Base-by-base conservation (phyloP, 768 basidiomycete species). In the Pisolithus albus region DNA sequence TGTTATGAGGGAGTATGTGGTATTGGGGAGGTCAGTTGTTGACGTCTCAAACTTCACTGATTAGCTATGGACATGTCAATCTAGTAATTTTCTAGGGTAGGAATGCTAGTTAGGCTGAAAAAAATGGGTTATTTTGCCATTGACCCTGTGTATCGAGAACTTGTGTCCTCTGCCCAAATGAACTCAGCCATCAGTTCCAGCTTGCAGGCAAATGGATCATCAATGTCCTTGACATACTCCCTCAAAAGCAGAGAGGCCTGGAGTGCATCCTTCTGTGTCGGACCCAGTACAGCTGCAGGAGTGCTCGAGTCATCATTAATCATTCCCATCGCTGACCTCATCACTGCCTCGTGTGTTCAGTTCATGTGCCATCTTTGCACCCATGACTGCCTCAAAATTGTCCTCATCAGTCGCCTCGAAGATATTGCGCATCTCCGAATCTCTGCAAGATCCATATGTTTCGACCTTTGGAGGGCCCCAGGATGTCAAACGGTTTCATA, bases 201-300 rank as follows among this genome's bases (percentile, higher is more conserved):
- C 46, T 63, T 58, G 38, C 54, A 49, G 8, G 61, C 59, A 39
- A 57, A 67, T 2, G 56, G 54, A 42, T 62, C 58, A 51, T 64
- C 55, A 9, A 58, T 32, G 44, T 58, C 53, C 7, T 46, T 30
- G 24, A 64, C n/a, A 48, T 59, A 66, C 9, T 45, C 50, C 30
- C 54, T 52, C 11, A 68, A 40, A 16, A 40, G 8, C 39, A 40
- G 18, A 8, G 21, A n/a, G 8, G 39, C 39, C 21, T 40, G 39
- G 9, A 40, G 39, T 18, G n/a, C 16, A n/a, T n/a, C n/a, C n/a
- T n/a, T n/a, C n/a, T n/a, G n/a, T n/a, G n/a, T n/a, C n/a, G n/a
- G n/a, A n/a, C n/a, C n/a, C n/a, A n/a, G n/a, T n/a, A n/a, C n/a
- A n/a, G 21, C 16, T n/a, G 39, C 2, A n/a, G 18, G 16, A n/a